A percentile compares a stretch with the other conserved stretches of the same genome.
Conservation (phyloP, 2,329 filamentous ascomycete species). For the Raffaelea arxii region DNA sequence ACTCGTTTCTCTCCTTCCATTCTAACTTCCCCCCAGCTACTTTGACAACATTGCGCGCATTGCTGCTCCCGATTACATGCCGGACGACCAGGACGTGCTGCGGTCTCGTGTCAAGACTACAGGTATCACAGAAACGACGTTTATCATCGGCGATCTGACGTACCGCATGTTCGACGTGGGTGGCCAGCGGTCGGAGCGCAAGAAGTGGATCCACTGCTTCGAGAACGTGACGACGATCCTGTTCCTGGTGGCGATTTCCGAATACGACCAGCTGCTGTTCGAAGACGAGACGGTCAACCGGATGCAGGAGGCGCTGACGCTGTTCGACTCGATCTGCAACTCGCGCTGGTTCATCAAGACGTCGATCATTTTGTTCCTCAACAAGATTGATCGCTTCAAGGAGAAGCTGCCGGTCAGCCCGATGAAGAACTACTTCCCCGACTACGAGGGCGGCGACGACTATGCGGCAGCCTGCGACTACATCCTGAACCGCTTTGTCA, state of each 20-base stretch:
- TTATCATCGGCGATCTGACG: conserved; percentile 88
- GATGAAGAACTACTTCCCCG: conserved; percentile 84
- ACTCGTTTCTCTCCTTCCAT: background rate
- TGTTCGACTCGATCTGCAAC: conserved; percentile 83
- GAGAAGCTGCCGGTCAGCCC: conserved; percentile 73
- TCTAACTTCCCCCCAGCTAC: conserved; percentile 55
- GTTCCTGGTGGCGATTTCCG: conserved; percentile 92
- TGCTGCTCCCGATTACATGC: conserved; percentile 83
- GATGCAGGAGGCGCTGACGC: conserved; percentile 81
- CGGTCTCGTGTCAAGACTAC: conserved; percentile 96
- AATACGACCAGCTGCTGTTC: conserved; percentile 93
- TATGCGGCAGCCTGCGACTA: conserved; percentile 96
- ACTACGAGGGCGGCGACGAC: conserved; percentile 91
- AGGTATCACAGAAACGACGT: conserved; percentile 92
- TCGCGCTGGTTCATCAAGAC: conserved; percentile 87
- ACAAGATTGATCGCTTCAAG: conserved; percentile 86
- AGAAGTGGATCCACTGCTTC: conserved; percentile 99
- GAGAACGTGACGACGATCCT: conserved; percentile 96
- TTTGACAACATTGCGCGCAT: conserved; percentile 93
- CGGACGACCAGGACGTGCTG: conserved; percentile 90
- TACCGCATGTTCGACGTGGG: conserved; percentile 98
- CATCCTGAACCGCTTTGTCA: conserved; percentile 97
- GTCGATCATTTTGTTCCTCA: conserved; percentile 79
- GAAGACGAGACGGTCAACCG: conserved; percentile 94
- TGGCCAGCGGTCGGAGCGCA: conserved; percentile 89